Evolutionary conservation across 2,329 filamentous ascomycete species (phyloP), one percentile per base, ranked within the genome.

Genomic region (Penicillium vulpinum): DNA sequence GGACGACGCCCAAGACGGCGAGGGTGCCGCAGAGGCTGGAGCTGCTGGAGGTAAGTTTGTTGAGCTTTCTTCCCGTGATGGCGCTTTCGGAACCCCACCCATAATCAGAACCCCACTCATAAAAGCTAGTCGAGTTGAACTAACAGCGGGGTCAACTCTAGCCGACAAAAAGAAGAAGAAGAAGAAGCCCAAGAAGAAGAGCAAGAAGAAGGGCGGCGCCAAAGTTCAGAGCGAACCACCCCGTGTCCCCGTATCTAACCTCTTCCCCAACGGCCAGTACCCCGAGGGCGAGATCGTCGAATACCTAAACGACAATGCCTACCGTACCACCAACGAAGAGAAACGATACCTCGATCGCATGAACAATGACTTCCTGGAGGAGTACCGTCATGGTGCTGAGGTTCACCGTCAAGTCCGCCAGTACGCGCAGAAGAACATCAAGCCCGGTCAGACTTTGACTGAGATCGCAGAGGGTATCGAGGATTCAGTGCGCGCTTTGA

Each of bases 401-500:
- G 85, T 91, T n/a, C 91, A 96, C 74, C 86, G 91, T 55, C 89
- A 95, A 72, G 91, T 94, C 56, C 87, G 91, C 49, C 87, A 91
- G 73, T 92, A 89, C 83, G 90, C 89, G 4, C 87, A 91, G 75
- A 87, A 88, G 72, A 87, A 82, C 69, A 90, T 94, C 70, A 89
- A 89, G 79, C 91, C 91, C 0, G 91, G 91, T 46, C 87, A 91
- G 81, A 85, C 83, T 7, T 77, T 96, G 70, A 91, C 88, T 3
- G 87, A 92, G 73, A 93, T 95, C 64, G 90, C 90, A 9, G 88
- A 93, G 71, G 88, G 87, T n/a, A 95, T 96, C 66, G 91, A 95
- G 74, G 85, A 93, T 71, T 84, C 89, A 50, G 90, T 94, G 35
- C 85, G 91, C 62, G 85, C 88, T 31, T 75, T 95, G 62, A 88